Conservation (phyloP, 495 filamentous ascomycete genomes). For the Penicillium tannophilum region DNA sequence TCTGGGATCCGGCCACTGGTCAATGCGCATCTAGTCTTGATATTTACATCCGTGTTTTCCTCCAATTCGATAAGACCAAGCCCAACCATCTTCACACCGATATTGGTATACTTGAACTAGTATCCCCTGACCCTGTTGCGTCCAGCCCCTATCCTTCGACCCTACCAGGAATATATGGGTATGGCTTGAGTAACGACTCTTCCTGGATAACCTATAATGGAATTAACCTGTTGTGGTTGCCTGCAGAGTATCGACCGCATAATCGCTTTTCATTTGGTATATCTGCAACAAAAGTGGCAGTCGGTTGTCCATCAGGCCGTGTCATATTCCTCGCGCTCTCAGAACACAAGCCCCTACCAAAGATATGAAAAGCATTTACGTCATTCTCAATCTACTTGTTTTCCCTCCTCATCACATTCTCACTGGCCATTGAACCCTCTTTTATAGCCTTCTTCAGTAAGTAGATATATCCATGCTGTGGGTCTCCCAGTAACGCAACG, state of each 20-base stretch:
- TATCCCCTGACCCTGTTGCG: neutral
- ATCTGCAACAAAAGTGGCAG: conserved; percentile 8
- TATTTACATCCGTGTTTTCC: neutral
- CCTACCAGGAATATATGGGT: conserved; percentile 7
- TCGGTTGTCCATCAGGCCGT: conserved; percentile 12
- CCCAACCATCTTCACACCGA: conserved; percentile 6
- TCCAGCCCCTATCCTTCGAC: neutral
- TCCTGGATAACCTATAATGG: conserved; percentile 29
- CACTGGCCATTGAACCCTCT: too few relatives aligned
- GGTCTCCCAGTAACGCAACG: too few relatives aligned
- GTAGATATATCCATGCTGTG: too few relatives aligned
- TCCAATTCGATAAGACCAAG: conserved; percentile 7
- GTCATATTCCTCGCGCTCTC: conserved; percentile 15
- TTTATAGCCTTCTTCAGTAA: too few relatives aligned
- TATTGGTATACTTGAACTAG: conserved; percentile 7
- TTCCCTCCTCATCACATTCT: too few relatives aligned
- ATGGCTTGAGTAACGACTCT: conserved; percentile 14
- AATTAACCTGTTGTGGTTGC: conserved; percentile 24
- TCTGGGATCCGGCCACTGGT: conserved; percentile 8
- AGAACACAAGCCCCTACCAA: conserved; percentile 8
- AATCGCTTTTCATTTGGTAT: conserved; percentile 5
- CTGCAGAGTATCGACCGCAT: conserved; percentile 21
- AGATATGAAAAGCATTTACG: too few relatives aligned
- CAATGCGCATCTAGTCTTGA: neutral
- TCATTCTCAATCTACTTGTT: too few relatives aligned